Base-by-base conservation (phyloP, 176 grass and related monocot genomes). In the Bothriochloa decipiens region DNA sequence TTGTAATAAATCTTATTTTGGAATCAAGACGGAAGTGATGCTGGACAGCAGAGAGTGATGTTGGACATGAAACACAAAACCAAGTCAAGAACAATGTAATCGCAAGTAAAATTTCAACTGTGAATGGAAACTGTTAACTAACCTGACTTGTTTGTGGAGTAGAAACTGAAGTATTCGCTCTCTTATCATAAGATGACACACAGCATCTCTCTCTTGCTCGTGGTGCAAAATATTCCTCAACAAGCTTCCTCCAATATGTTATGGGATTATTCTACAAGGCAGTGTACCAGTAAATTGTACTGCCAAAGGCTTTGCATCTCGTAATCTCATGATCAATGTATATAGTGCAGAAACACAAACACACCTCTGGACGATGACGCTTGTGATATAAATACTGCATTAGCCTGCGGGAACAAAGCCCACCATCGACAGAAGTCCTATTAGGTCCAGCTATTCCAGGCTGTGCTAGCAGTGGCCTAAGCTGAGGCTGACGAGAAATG, bases 341-440 rank as follows among this genome's bases (percentile, higher is more conserved):
- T 49, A 41, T n/a, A 27, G 77, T 20, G 43, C 71, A 87, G 8
- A 55, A 88, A 87, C 83, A 83, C 70, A 55, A 88, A 87, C 83
- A 81, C 65, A 99, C 96, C 70, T 85, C 72, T 58, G 96, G 89
- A 8, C 89, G 81, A 79, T 96, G 88, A 73, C 91, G 90, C 67
- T 96, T 92, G 84, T 99, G 96, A 77, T 92, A 99, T 57, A 99
- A 84, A 81, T 94, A 99, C 57, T 99, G 96, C 96, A 88, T 91
- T 90, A 99, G 88, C 66, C 91, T 87, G 64, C 96, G 91, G 57
- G 92, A 90, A 87, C 96, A 99, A 71, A 99, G 81, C 43, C 93
- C 93, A 29, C 35, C 91, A 49, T 96, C 93, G 7, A 88, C 73
- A 65, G 91, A 76, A 61, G 81, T 86, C 72, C 90, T 93, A 80